Evolutionary conservation across 1,139 yeast species (phyloP), one percentile per base, ranked within the genome.

Genomic region (Yamadazyma jaroonii): DNA sequence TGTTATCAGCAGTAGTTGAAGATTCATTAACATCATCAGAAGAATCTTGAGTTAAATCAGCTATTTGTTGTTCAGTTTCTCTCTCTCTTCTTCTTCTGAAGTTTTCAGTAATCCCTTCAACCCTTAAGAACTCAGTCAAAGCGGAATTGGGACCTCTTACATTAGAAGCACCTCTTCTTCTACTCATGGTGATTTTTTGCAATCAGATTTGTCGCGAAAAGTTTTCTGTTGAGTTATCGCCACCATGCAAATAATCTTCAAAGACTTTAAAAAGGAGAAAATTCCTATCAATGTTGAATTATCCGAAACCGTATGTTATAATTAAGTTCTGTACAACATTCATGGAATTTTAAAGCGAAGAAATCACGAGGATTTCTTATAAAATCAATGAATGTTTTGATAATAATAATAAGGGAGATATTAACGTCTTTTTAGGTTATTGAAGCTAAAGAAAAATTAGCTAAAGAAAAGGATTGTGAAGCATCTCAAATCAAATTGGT

Each of bases 241-340:
- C 37, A 30, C 34, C 24, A 89, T 92, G 95, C 85, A 83, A 64
- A 72, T 94, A 49, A 78, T 84, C 38, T 80, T 92, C 61, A 89
- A 90, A 61, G 96, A 92, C 64, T 86, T 92, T 64, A 89, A 90
- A 68, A 94, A 92, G 67, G 90, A 87, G 59, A 86, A 82, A 59
- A 79, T 90, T 61, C 76, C 89, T 29, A 57, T 92, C 46, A 96
- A 87, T 26, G 78, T 89, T 39, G 95, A 84, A 43, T 71, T 76
- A 12, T 48, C 76, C 15, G 88, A 81, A 39, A 75, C 87, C 2
- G 94, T 81, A 65, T 47, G 84, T n/a, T n/a, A n/a, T n/a, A n/a
- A n/a, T n/a, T n/a, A n/a, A n/a, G n/a, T n/a, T n/a, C n/a, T 74
- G 23, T 12, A 25, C 4, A 25, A 25, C 11, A 29, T 21, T 14